These are phyloP conservation scores for Prosopis cineraria DNA, from an alignment of 306 rosid species.

Conservation along the genomic window DNA sequence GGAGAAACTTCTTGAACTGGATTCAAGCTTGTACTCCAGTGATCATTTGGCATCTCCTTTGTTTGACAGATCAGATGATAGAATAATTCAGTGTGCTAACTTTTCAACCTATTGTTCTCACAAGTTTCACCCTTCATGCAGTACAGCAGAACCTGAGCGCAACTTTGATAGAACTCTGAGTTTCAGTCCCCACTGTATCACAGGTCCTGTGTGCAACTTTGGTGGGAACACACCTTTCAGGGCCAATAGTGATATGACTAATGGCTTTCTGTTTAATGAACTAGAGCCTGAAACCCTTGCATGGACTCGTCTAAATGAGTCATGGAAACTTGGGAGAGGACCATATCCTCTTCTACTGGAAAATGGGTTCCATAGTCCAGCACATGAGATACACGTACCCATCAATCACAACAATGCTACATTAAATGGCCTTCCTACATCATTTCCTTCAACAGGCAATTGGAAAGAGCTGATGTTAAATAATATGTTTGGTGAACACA, in stretches of 20 bases:
- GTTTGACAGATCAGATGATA: conserved; percentile 43
- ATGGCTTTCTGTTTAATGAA: conserved; percentile 39
- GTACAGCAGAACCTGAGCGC: conserved; percentile 40
- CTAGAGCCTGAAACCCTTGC: conserved; percentile 37
- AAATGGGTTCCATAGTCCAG: conserved; percentile 37
- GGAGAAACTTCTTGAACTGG: conserved; percentile 44
- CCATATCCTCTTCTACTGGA: conserved; percentile 51
- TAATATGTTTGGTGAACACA: conserved; percentile 27
- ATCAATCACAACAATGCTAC: conserved; percentile 33
- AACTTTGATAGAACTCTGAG: conserved; percentile 35
- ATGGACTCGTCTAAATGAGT: conserved; percentile 39
- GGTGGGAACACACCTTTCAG: conserved; percentile 36
- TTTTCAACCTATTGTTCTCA: conserved; percentile 39
- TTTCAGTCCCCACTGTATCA: conserved; percentile 36
- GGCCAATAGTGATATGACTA: conserved; percentile 34
- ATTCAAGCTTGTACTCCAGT: conserved; percentile 36
- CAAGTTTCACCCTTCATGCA: conserved; percentile 37
- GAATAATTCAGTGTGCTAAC: conserved; percentile 7
- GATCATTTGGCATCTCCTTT: conserved; percentile 42
- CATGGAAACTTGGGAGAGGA: conserved; percentile 38
- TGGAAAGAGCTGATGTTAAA: conserved; percentile 34
- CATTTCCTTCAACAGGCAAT: conserved; percentile 36
- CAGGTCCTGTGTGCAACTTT: conserved; percentile 42
- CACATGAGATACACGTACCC: conserved; percentile 35
- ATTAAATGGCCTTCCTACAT: conserved; percentile 30